These are phyloP conservation scores for Eragrostis nindensis DNA, from an alignment of 176 grass and related monocot species.

Conservation along the genomic window DNA sequence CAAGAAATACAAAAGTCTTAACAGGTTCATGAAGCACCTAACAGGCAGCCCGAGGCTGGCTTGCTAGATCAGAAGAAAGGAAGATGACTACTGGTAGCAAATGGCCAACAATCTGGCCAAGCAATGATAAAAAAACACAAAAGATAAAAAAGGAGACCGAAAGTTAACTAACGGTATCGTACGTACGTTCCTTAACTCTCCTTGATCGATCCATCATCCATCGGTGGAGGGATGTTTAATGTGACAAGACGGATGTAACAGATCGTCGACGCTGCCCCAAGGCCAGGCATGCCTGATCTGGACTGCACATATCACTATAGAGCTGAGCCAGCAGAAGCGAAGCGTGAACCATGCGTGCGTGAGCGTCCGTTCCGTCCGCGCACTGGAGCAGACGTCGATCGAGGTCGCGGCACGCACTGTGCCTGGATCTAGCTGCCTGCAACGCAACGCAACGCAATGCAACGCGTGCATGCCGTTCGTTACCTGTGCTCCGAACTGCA, in stretches of 20 bases:
- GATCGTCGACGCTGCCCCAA: not conserved
- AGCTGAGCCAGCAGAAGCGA: not conserved
- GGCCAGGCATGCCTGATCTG: not conserved
- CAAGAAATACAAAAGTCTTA: too few species aligned
- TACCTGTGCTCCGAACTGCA: not conserved
- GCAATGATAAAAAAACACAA: too few species aligned
- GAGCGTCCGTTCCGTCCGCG: not conserved
- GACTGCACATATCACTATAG: too few species aligned
- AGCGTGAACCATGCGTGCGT: not conserved
- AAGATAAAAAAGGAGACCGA: too few species aligned
- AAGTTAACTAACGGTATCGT: not conserved
- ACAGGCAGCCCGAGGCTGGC: too few species aligned
- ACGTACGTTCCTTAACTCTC: not conserved
- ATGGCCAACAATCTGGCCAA: too few species aligned
- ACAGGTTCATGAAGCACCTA: too few species aligned
- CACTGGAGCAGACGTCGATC: constrained; percentile 12
- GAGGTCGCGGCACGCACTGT: not conserved
- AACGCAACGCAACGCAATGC: too few species aligned
- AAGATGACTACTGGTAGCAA: too few species aligned
- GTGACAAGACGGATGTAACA: constrained; percentile 14
- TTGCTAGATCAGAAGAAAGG: too few species aligned
- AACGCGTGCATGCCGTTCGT: not conserved
- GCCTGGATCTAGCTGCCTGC: not conserved
- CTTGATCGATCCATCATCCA: not conserved
- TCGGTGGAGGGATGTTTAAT: not conserved